These are phyloP conservation scores for Diaporthe batatas DNA, from an alignment of 2,329 filamentous ascomycete genomes.

Conservation along the genomic window DNA sequence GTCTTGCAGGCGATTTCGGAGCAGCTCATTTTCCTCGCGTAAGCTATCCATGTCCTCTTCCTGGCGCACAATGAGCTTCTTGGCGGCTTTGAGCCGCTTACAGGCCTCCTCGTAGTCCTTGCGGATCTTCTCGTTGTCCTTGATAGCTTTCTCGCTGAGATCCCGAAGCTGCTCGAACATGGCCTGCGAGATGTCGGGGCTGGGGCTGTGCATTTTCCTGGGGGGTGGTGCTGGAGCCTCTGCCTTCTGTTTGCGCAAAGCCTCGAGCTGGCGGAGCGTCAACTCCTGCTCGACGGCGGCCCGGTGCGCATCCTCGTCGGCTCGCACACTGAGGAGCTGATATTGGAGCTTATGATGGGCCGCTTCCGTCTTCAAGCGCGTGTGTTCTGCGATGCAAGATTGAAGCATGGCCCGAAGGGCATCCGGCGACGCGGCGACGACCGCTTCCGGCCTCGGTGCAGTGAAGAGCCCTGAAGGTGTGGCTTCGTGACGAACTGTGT, in stretches of 20 bases:
- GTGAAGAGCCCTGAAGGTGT: conserved; percentile 56
- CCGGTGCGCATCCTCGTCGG: conserved; percentile 85
- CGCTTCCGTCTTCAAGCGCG: conserved; percentile 80
- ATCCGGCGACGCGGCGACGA: conserved; percentile 66
- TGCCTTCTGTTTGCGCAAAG: conserved; percentile 74
- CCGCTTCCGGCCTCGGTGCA: conserved; percentile 62
- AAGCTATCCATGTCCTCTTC: conserved; percentile 79
- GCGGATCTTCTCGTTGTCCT: conserved; percentile 74
- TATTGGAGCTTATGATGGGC: conserved; percentile 94
- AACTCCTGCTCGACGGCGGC: conserved; percentile 93
- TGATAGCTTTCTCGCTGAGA: conserved; percentile 74
- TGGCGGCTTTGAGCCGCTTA: conserved; percentile 77
- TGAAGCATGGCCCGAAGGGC: conserved; percentile 71
- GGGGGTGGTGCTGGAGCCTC: conserved; percentile 48
- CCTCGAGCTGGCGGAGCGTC: conserved; percentile 88
- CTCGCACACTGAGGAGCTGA: conserved; percentile 85
- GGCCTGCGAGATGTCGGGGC: conserved; percentile 65
- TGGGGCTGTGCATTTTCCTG: conserved; percentile 64
- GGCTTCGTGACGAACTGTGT: conserved; percentile 49
- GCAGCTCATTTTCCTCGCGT: conserved; percentile 80
- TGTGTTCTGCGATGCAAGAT: conserved; percentile 67
- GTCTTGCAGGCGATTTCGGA: conserved; percentile 87
- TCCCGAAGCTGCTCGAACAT: conserved; percentile 74
- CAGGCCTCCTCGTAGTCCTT: conserved; percentile 75
- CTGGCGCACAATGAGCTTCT: conserved; percentile 82